Percentiles rank a stretch among this genome's conserved stretches.
Evolutionary conservation across 306 rosid species (phyloP).

Genomic region (Dicorynia guianensis): DNA sequence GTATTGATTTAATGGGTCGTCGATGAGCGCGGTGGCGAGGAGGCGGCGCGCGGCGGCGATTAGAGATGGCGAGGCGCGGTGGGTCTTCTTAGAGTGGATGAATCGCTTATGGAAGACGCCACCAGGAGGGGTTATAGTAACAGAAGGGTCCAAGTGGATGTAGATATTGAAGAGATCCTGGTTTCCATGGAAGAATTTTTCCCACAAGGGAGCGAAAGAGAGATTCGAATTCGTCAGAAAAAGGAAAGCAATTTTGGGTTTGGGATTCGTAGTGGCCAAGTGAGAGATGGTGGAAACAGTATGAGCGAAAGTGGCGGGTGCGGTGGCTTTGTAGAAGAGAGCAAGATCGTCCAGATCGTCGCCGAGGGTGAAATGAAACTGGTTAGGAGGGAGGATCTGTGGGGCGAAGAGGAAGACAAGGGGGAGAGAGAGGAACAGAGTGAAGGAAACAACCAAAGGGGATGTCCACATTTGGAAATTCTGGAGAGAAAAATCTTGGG

Average conservation of each 20-base stretch:
- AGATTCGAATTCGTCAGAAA: conserved; percentile 72
- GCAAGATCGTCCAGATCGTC: conserved; percentile 47
- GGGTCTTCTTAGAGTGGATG: conserved; percentile 54
- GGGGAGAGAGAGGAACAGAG: conserved; percentile 51
- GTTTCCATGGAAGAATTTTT: conserved; percentile 53
- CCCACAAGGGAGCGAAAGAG: conserved; percentile 68
- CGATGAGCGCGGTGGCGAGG: conserved; percentile 56
- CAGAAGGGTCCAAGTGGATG: conserved; percentile 68
- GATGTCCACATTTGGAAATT: conserved; percentile 49
- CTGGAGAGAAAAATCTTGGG: neutral
- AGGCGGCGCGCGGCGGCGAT: conserved; percentile 69
- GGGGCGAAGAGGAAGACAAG: conserved; percentile 52
- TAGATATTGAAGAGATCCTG: conserved; percentile 61
- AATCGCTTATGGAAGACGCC: conserved; percentile 59
- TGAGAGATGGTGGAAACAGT: conserved; percentile 27
- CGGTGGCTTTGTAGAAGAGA: conserved; percentile 53
- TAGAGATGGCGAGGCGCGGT: conserved; percentile 59
- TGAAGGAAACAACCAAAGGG: conserved; percentile 47
- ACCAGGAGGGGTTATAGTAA: conserved; percentile 45
- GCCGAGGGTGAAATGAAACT: conserved; percentile 20
- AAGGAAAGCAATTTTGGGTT: conserved; percentile 74
- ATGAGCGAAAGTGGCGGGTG: neutral
- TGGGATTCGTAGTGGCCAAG: conserved; percentile 44
- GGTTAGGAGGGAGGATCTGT: conserved; percentile 34
- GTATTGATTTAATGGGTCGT: conserved; percentile 62